Conservation (phyloP, 352 stramenopile genomes). For the Globisporangium carolinianum region DNA sequence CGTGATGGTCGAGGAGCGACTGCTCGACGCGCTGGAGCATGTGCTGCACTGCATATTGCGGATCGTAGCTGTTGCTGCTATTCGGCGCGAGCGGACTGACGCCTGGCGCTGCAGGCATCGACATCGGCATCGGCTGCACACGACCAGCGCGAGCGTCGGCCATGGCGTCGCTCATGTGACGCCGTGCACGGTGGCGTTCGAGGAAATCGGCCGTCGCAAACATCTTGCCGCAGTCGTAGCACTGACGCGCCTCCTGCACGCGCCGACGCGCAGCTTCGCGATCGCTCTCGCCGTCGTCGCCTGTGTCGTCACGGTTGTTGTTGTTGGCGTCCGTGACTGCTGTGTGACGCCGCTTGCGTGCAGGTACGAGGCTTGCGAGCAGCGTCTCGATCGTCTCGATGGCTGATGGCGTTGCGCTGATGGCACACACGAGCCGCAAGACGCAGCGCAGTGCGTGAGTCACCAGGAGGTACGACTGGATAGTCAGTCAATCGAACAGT, state of each 20-base stretch:
- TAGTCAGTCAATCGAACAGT: neutral
- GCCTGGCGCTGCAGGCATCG: neutral
- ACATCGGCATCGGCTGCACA: neutral
- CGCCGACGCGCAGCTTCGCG: neutral
- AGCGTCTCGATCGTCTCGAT: conserved; percentile 53
- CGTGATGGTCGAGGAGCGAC: conserved; percentile 41
- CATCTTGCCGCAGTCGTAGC: conserved; percentile 56
- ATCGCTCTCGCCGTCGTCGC: conserved; percentile 2
- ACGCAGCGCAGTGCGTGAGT: neutral
- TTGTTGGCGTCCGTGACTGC: neutral
- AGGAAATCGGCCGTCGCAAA: conserved; percentile 59
- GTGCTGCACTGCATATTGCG: neutral
- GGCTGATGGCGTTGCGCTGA: conserved; percentile 43
- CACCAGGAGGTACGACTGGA: no score
- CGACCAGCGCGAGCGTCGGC: neutral
- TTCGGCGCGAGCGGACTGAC: neutral
- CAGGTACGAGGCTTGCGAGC: conserved; percentile 35
- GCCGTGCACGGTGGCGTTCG: conserved; percentile 48
- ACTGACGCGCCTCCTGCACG: conserved; percentile 44
- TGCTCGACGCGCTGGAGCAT: conserved; percentile 22
- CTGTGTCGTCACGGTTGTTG: conserved; percentile 4
- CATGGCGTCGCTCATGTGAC: conserved; percentile 29
- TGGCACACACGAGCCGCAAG: neutral
- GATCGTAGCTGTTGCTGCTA: no score
- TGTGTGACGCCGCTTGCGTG: conserved; percentile 8